Evolutionary conservation across 2,329 filamentous ascomycete species (phyloP).

Genomic region (Venturiaceae sp.): DNA sequence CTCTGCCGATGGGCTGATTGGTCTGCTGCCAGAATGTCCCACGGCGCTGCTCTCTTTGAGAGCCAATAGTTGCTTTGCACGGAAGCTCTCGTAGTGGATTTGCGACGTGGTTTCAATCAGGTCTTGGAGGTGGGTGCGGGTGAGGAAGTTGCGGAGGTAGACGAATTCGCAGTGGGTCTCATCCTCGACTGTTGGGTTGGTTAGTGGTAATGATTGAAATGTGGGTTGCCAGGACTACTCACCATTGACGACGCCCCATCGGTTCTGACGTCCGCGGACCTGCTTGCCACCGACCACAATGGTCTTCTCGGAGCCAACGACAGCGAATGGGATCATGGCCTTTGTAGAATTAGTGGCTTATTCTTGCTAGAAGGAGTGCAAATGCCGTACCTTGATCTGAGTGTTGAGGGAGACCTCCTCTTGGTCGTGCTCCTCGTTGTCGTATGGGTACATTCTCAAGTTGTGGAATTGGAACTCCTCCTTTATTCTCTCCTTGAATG

Average conservation of each 20-base stretch:
- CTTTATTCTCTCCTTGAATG: slow-evolving; percentile 98
- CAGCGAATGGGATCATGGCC: slow-evolving; percentile 93
- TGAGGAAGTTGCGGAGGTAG: slow-evolving; percentile 96
- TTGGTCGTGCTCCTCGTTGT: slow-evolving; percentile 96
- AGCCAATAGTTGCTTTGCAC: slow-evolving; percentile 94
- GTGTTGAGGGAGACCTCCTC: slow-evolving; percentile 90
- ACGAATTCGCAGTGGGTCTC: slow-evolving; percentile 99
- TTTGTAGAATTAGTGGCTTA: slow-evolving; percentile 33
- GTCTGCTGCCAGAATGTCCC: slow-evolving; percentile 68
- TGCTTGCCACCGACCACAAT: slow-evolving; percentile 97
- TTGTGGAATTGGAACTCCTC: slow-evolving; percentile 99
- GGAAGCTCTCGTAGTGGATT: slow-evolving; percentile 99
- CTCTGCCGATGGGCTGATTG: slow-evolving; percentile 91
- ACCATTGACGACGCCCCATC: slow-evolving; percentile 95
- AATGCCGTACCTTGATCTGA: slow-evolving; percentile 78
- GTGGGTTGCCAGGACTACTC: background rate
- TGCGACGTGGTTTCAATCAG: slow-evolving; percentile 98
- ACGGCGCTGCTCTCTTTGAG: slow-evolving; percentile 96
- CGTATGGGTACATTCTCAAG: slow-evolving; percentile 99
- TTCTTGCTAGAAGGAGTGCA: background rate
- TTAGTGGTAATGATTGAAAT: background rate
- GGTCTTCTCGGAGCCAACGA: slow-evolving; percentile 95
- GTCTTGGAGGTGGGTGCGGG: slow-evolving; percentile 95
- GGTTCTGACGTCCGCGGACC: slow-evolving; percentile 94
- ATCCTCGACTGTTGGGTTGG: slow-evolving; percentile 60